Evolutionary conservation across 176 grass and related monocot genomes (phyloP), one percentile per base, ranked within the genome.

Genomic region (Dactylis glomerata): DNA sequence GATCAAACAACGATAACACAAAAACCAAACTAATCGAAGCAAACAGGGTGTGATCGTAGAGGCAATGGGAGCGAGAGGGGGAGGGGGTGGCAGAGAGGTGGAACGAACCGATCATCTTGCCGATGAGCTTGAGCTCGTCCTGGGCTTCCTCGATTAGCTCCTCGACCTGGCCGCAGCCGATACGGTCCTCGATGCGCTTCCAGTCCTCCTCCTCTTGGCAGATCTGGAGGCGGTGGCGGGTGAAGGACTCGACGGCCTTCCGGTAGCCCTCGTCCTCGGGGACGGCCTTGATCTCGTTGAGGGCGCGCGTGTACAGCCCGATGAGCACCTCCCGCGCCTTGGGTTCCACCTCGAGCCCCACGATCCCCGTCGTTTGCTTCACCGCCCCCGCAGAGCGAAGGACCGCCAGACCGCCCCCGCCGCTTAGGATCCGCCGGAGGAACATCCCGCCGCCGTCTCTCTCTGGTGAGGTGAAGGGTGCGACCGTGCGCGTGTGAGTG

Each of bases 171-270:
- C 92, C 94, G 83, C 92, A 92, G 22, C 83, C 94, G 51, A 97
- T 79, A 44, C 87, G 84, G 59, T 89, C 80, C 92, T 97, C 94
- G 86, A 97, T 94, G 85, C 65, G 32, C 76, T 93, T 94, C 91
- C 91, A 95, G 80, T 93, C 89, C 3, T 90, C 84, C 79, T 98
- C 95, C 80, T 95, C 84, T 79, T 87, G 89, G 75, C 95, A 93
- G 88, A 97, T 86, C 92, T 94, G 90, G 76, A 97, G 92, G 76
- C 94, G 87, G 73, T 97, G 73, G 14, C 78, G 85, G 22, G 92
- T 97, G 81, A 97, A 97, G 67, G 87, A 94, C 83, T 97, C 92
- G 17, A 93, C 91, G 67, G 95, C 92, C 92, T 98, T 98, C 80
- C 95, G 95, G 82, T 98, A 93, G 44, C 91, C 91, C 82, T 98